phyloP scores from a whole-genome alignment of 495 filamentous ascomycete species.

The Filosporella fistucella region DNA sequence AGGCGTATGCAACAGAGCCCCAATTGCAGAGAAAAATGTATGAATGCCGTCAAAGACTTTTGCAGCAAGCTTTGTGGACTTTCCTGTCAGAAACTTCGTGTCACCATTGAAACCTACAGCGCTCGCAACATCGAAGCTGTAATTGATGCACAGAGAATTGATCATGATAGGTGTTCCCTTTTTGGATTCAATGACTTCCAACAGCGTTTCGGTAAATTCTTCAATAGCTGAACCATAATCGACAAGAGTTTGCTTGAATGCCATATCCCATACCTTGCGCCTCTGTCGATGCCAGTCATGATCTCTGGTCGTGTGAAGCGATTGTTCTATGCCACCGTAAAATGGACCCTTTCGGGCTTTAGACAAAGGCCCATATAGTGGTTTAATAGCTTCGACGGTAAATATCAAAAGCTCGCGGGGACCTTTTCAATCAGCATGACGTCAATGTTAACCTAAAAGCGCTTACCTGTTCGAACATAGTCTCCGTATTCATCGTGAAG shows the following conservation, averaged over 20 bases:
- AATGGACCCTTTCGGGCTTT: conserved; percentile 9
- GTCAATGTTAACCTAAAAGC: too few species aligned
- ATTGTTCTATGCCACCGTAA: conserved; percentile 9
- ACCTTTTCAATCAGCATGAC: too few species aligned
- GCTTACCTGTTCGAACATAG: conserved; percentile 12
- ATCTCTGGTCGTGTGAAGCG: conserved; percentile 2
- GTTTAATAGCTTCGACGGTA: neutral
- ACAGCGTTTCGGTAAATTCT: conserved; percentile 1
- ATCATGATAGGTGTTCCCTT: neutral
- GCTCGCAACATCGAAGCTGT: conserved; percentile 8
- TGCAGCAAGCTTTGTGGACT: neutral
- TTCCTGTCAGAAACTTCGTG: conserved; percentile 1
- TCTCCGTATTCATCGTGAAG: conserved; percentile 12
- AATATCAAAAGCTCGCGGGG: conserved; percentile 8
- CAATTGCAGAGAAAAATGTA: neutral
- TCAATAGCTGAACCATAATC: conserved; percentile 6
- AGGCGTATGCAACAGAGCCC: neutral
- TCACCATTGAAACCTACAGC: neutral
- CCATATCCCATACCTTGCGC: conserved; percentile 9
- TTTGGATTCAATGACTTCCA: neutral
- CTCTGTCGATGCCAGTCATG: neutral
- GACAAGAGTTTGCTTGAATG: conserved; percentile 1
- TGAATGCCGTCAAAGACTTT: conserved; percentile 3
- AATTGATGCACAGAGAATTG: neutral
- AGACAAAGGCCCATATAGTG: neutral